Percentiles rank a stretch among this genome's conserved stretches.
These are phyloP conservation scores for Lepiota venenata DNA, from an alignment of 768 basidiomycete species.

Conservation along the genomic window DNA sequence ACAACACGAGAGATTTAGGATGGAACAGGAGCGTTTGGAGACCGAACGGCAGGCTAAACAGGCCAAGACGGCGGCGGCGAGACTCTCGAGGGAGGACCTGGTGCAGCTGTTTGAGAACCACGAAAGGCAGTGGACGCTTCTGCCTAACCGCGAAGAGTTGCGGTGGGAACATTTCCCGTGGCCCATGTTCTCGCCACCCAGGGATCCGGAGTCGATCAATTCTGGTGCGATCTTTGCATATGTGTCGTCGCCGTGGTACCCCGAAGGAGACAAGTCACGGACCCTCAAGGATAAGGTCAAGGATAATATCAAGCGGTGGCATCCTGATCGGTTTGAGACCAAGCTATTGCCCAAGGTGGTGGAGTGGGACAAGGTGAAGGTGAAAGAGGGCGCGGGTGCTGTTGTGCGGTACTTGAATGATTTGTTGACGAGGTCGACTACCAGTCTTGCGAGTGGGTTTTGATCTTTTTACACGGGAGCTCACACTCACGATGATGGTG, in stretches of 20 bases:
- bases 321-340: conserved; percentile 80
- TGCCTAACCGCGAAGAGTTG: conserved; percentile 39
- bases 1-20: conserved; percentile 68
- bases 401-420: conserved; percentile 74
- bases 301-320: conserved; percentile 75
- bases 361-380: conserved; percentile 60
- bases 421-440: conserved; percentile 44
- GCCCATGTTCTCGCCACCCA: conserved; percentile 63
- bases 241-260: conserved; percentile 53
- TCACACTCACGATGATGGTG: neutral
- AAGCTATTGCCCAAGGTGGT: conserved; percentile 61
- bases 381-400: conserved; percentile 67
- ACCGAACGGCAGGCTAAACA: conserved; percentile 42
- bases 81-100: conserved; percentile 55
- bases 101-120: conserved; percentile 55
- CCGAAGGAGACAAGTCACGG: conserved; percentile 48
- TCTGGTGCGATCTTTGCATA: conserved; percentile 54
- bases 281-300: conserved; percentile 67
- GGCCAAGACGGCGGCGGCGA: conserved; percentile 40
- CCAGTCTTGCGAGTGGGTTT: conserved; percentile 2
- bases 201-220: conserved; percentile 58
- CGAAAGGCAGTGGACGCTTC: conserved; percentile 56
- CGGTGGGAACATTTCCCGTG: conserved; percentile 72
- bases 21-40: conserved; percentile 62
- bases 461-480: no score